Percentiles rank a stretch among this genome's conserved stretches.
Conservation (phyloP, 192 early-diverging fungal genomes). For the Linnemannia elongata region DNA sequence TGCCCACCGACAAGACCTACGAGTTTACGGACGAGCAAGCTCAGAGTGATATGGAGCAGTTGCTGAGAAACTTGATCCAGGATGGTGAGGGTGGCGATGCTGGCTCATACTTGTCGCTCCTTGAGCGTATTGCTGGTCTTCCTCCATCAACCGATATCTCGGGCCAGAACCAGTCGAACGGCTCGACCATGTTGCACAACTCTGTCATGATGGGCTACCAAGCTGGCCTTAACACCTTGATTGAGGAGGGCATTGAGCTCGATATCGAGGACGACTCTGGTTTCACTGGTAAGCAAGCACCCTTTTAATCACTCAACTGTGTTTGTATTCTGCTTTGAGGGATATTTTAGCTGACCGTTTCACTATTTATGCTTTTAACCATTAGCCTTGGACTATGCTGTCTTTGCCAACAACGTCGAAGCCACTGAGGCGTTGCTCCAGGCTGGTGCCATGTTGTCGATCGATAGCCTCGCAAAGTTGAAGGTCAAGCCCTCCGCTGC, state of each 20-base stretch:
- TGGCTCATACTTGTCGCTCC: slow-evolving; percentile 37
- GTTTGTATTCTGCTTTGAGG: not conserved
- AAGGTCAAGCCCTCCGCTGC: slow-evolving; percentile 16
- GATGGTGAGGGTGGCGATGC: slow-evolving; percentile 39
- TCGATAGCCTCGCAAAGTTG: slow-evolving; percentile 19
- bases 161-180: slow-evolving; percentile 43
- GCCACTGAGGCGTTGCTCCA: slow-evolving; percentile 24
- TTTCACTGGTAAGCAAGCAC: slow-evolving; percentile 31
- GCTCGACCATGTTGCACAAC: slow-evolving; percentile 53
- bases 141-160: slow-evolving; percentile 53
- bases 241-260: slow-evolving; percentile 54
- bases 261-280: slow-evolving; percentile 52
- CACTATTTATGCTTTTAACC: not conserved
- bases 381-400: slow-evolving; percentile 55
- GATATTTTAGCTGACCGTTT: not conserved
- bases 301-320: not conserved
- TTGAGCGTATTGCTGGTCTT: slow-evolving; percentile 48
- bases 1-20: slow-evolving; percentile 48
- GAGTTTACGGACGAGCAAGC: slow-evolving; percentile 55
- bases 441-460: slow-evolving; percentile 42
- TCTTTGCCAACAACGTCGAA: slow-evolving; percentile 42
- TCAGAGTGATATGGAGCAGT: slow-evolving; percentile 54
- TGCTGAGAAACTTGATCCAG: slow-evolving; percentile 50
- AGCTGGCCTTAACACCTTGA: slow-evolving; percentile 37
- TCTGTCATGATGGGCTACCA: slow-evolving; percentile 43